Percentiles rank a stretch among this genome's conserved stretches.
These are phyloP conservation scores for Yamadazyma dendronema DNA, from an alignment of 1,139 yeast species.

Conservation along the genomic window DNA sequence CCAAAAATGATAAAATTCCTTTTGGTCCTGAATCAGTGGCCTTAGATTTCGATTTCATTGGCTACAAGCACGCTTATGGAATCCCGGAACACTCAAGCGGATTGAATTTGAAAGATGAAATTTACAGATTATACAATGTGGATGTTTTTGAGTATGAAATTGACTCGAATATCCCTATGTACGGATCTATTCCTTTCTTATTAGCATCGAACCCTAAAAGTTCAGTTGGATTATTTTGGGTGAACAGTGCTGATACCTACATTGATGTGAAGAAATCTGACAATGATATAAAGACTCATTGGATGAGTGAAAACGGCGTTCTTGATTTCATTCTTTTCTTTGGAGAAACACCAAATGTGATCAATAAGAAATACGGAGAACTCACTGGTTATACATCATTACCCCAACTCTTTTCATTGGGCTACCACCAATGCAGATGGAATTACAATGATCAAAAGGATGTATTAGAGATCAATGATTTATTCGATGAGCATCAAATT, in stretches of 20 bases:
- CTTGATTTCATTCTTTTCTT: slow-evolving; percentile 72
- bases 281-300: slow-evolving; percentile 56
- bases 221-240: slow-evolving; percentile 84
- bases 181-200: slow-evolving; percentile 90
- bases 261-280: slow-evolving; percentile 59
- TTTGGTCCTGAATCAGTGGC: slow-evolving; percentile 92
- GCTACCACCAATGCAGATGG: slow-evolving; percentile 97
- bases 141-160: slow-evolving; percentile 92
- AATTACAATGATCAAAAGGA: slow-evolving; percentile 88
- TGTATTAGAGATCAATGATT: slow-evolving; percentile 63
- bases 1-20: slow-evolving; percentile 58
- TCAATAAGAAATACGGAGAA: slow-evolving; percentile 61
- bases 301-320: slow-evolving; percentile 92
- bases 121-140: slow-evolving; percentile 81
- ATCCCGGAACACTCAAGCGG: slow-evolving; percentile 95
- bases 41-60: slow-evolving; percentile 65
- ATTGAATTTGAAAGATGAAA: slow-evolving; percentile 70
- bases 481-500: slow-evolving; percentile 70
- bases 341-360: slow-evolving; percentile 58
- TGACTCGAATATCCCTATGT: slow-evolving; percentile 83
- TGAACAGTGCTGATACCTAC: slow-evolving; percentile 90
- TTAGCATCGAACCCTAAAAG: slow-evolving; percentile 59
- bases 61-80: slow-evolving; percentile 71
- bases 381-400: slow-evolving; percentile 74
- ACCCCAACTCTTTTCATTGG: slow-evolving; percentile 82